These are phyloP conservation scores for Puccinia triticina DNA, from an alignment of 1,284 basidiomycete species.

Conservation along the genomic window DNA sequence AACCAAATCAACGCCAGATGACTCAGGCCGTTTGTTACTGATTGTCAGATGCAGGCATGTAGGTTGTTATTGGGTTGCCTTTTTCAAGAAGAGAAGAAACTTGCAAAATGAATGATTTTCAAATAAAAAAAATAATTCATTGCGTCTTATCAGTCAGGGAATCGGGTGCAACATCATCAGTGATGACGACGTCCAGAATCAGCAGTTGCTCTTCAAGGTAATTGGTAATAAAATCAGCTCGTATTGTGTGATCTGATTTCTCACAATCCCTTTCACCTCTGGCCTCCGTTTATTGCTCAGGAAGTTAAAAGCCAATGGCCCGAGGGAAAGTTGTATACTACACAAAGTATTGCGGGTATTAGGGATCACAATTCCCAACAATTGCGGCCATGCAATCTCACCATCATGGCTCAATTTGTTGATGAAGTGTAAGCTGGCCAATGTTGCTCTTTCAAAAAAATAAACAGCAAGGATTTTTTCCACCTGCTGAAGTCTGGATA, in stretches of 20 bases:
- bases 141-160: constrained; percentile 27
- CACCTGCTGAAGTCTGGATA: neutral
- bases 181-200: constrained; percentile 19
- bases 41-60: constrained; percentile 32
- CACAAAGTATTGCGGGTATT: constrained; percentile 20
- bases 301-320: constrained; percentile 45
- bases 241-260: no score
- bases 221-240: neutral
- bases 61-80: neutral
- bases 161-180: constrained; percentile 41
- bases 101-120: neutral
- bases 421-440: constrained; percentile 37
- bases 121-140: neutral
- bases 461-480: neutral
- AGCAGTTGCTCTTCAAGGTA: constrained; percentile 39
- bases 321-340: constrained; percentile 12
- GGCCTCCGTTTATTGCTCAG: neutral
- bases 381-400: constrained; percentile 6
- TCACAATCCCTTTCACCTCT: neutral
- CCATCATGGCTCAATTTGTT: constrained; percentile 20
- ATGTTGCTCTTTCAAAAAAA: neutral
- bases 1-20: neutral
- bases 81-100: neutral
- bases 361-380: constrained; percentile 11
- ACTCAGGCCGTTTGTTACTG: neutral